Conservation (phyloP, 176 grass and related monocot species). For the Rhynchospora breviuscula region DNA sequence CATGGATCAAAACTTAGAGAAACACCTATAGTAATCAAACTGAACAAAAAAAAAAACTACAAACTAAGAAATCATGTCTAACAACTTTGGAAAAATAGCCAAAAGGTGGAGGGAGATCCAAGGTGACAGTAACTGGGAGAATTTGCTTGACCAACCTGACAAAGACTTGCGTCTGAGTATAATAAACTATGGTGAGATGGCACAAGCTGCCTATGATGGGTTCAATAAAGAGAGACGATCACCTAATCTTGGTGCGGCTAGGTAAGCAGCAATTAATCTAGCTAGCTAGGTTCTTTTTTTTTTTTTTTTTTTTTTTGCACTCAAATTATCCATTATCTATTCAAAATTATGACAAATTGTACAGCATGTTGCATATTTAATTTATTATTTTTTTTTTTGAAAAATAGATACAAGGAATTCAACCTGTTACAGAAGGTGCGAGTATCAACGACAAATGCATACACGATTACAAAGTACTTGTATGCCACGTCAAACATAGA, state of each 20-base stretch:
- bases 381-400: background rate
- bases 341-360: too few relatives aligned
- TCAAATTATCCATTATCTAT: too few relatives aligned
- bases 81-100: conserved; percentile 19
- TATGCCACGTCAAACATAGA: conserved; percentile 61
- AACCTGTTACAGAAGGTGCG: conserved; percentile 39
- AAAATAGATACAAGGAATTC: background rate
- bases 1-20: too few relatives aligned
- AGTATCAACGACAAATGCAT: conserved; percentile 28
- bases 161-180: conserved; percentile 42
- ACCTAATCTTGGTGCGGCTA: conserved; percentile 40
- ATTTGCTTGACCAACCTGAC: conserved; percentile 51
- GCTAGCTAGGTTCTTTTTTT: too few relatives aligned
- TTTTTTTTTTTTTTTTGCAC: too few relatives aligned
- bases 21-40: too few relatives aligned
- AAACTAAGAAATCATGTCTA: conserved; percentile 5
- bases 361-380: too few relatives aligned
- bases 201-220: conserved; percentile 57
- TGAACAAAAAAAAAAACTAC: too few relatives aligned
- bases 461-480: conserved; percentile 51
- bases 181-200: conserved; percentile 65
- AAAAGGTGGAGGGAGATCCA: conserved; percentile 48
- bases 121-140: conserved; percentile 39
- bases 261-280: conserved; percentile 25
- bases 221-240: conserved; percentile 54